These are phyloP conservation scores for Zygosaccharomyces rouxii DNA, from an alignment of 805 yeast genomes.

Conservation along the genomic window DNA sequence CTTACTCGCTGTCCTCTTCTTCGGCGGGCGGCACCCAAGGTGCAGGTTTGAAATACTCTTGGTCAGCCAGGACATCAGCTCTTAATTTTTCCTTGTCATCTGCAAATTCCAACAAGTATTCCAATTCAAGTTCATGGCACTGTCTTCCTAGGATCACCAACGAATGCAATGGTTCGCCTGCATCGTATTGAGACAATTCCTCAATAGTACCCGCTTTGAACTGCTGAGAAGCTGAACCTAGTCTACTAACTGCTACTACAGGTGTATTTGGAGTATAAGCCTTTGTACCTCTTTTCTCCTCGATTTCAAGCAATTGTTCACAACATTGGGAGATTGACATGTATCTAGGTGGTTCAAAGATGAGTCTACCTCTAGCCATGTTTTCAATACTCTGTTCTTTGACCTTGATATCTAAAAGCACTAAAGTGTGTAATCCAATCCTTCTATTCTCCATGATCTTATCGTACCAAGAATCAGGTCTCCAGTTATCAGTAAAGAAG, in stretches of 20 bases:
- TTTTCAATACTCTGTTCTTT: constrained; percentile 95
- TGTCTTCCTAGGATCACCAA: constrained; percentile 86
- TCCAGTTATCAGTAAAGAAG: constrained; percentile 92
- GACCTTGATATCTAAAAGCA: constrained; percentile 87
- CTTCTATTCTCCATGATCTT: constrained; percentile 84
- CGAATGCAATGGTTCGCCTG: constrained; percentile 94
- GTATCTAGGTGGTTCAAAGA: constrained; percentile 95
- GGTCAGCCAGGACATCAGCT: constrained; percentile 45
- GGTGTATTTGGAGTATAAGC: constrained; percentile 88
- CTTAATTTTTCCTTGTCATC: constrained; percentile 51
- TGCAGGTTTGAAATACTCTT: constrained; percentile 69
- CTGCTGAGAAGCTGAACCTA: constrained; percentile 79
- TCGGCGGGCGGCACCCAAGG: constrained; percentile 54
- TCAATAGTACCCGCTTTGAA: constrained; percentile 81
- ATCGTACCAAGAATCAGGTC: constrained; percentile 91
- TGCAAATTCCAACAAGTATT: constrained; percentile 73
- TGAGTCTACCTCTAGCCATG: constrained; percentile 84
- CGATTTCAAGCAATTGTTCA: constrained; percentile 80
- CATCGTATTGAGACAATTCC: constrained; percentile 75
- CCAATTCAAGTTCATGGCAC: constrained; percentile 89
- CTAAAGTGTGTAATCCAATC: constrained; percentile 86
- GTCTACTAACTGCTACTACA: constrained; percentile 85
- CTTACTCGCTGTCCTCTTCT: constrained; percentile 33
- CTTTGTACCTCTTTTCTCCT: constrained; percentile 65
- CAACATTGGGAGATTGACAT: constrained; percentile 92